Conservation (phyloP, 768 basidiomycete genomes). For the Tephrocybe sp. region DNA sequence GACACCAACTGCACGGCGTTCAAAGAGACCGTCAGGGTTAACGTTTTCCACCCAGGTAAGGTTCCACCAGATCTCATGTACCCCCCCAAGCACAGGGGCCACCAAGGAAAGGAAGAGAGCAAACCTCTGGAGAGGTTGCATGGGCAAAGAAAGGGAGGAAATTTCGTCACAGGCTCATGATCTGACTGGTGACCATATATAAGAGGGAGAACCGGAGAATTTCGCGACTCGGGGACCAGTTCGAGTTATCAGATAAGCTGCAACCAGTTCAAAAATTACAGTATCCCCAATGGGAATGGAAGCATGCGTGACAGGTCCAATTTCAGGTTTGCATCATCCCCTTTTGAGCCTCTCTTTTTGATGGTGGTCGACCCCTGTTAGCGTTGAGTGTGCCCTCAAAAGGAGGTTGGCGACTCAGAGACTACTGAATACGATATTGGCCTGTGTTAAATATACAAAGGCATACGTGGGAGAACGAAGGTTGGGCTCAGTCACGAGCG, state of each 20-base stretch:
- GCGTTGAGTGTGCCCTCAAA: too few species aligned
- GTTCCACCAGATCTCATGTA: constrained; percentile 87
- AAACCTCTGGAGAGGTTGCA: constrained; percentile 18
- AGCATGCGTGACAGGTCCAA: not conserved
- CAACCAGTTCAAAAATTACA: not conserved
- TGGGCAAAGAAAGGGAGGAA: constrained; percentile 9
- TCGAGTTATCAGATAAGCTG: constrained; percentile 16
- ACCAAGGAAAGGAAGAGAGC: constrained; percentile 29
- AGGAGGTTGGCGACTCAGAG: too few species aligned
- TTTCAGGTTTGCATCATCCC: too few species aligned
- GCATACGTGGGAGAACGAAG: not conserved
- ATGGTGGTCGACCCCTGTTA: too few species aligned
- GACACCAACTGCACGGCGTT: constrained; percentile 80
- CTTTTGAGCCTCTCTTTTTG: too few species aligned
- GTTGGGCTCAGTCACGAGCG: not conserved
- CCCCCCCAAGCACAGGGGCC: constrained; percentile 53
- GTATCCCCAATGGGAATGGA: not conserved
- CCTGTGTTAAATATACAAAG: too few species aligned
- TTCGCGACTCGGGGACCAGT: not conserved
- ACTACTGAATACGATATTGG: too few species aligned
- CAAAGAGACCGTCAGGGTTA: constrained; percentile 81
- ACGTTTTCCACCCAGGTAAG: constrained; percentile 78
- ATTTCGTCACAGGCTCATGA: constrained; percentile 3
- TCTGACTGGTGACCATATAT: constrained; percentile 6
- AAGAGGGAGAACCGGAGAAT: not conserved